Evolutionary conservation across 768 basidiomycete species (phyloP).

Genomic region (Lactifluus hygrophoroides): DNA sequence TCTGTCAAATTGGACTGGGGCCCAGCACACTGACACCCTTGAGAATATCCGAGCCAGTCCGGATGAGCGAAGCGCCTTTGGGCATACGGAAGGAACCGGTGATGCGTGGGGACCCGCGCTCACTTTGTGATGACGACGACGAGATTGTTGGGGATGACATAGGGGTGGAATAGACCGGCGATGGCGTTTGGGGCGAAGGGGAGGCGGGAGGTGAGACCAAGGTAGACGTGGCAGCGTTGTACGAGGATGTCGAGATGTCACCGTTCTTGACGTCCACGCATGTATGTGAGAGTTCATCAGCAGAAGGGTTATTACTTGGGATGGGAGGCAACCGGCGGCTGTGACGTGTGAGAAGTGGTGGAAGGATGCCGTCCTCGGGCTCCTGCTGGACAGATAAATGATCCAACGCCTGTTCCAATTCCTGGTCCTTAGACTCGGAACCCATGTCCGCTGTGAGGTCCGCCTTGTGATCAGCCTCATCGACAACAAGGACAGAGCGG

Average conservation of each 20-base stretch:
- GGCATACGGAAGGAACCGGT: slow-evolving; percentile 13
- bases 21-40: slow-evolving; percentile 24
- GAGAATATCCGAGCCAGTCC: slow-evolving; percentile 25
- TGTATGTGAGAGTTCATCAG: slow-evolving; percentile 2
- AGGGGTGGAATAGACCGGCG: slow-evolving; percentile 4
- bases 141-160: slow-evolving; percentile 8
- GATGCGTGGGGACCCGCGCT: neutral
- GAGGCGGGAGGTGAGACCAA: slow-evolving; percentile 9
- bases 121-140: neutral
- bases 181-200: slow-evolving; percentile 11
- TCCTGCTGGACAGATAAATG: neutral
- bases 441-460: neutral
- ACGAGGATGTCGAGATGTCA: neutral
- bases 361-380: neutral
- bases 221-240: neutral
- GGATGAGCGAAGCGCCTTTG: slow-evolving; percentile 22
- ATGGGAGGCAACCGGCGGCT: slow-evolving; percentile 13
- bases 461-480: neutral
- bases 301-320: slow-evolving; percentile 14
- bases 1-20: neutral
- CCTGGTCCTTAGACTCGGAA: neutral
- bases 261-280: neutral
- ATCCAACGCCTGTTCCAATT: neutral
- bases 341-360: slow-evolving; percentile 8
- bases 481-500: slow-evolving; percentile 7